Percentiles rank a stretch among this genome's conserved stretches.
Evolutionary conservation across 345 rosid genomes (phyloP).

Genomic region (Noccaea caerulescens): DNA sequence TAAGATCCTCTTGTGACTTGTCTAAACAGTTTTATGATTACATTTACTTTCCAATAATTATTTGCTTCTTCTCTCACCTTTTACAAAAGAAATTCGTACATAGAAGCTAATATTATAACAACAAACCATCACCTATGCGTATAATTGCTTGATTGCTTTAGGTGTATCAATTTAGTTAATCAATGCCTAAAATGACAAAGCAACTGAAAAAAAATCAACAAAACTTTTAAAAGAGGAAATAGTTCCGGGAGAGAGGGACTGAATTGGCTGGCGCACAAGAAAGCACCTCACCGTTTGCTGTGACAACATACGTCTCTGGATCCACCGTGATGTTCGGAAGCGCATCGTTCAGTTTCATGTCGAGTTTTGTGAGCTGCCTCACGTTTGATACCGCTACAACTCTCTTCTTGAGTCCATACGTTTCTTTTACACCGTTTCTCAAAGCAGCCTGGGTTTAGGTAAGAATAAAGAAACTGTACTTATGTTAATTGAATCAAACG

Average conservation of each 20-base stretch:
- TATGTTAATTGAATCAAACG: neutral
- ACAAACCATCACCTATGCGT: neutral
- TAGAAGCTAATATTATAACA: neutral
- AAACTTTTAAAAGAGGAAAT: slow-evolving; percentile 65
- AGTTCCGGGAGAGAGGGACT: slow-evolving; percentile 87
- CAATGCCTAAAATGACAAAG: neutral
- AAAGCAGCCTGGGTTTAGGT: slow-evolving; percentile 61
- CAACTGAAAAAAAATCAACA: neutral
- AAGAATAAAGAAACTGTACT: slow-evolving; percentile 8
- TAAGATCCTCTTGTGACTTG: neutral
- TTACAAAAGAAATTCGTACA: neutral
- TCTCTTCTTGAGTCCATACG: slow-evolving; percentile 69
- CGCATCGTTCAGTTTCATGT: slow-evolving; percentile 91
- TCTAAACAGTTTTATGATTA: neutral
- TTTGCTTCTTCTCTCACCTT: neutral
- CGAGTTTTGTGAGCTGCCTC: slow-evolving; percentile 71
- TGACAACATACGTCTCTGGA: slow-evolving; percentile 82
- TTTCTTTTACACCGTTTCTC: slow-evolving; percentile 55
- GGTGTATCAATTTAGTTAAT: neutral
- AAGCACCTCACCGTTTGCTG: slow-evolving; percentile 66
- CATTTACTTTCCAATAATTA: neutral
- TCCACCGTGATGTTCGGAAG: slow-evolving; percentile 81
- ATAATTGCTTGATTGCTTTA: neutral
- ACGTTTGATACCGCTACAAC: slow-evolving; percentile 79
- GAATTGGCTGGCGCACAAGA: slow-evolving; percentile 69